phyloP scores from a whole-genome alignment of 345 rosid species.

The Eucalyptus sp. region DNA sequence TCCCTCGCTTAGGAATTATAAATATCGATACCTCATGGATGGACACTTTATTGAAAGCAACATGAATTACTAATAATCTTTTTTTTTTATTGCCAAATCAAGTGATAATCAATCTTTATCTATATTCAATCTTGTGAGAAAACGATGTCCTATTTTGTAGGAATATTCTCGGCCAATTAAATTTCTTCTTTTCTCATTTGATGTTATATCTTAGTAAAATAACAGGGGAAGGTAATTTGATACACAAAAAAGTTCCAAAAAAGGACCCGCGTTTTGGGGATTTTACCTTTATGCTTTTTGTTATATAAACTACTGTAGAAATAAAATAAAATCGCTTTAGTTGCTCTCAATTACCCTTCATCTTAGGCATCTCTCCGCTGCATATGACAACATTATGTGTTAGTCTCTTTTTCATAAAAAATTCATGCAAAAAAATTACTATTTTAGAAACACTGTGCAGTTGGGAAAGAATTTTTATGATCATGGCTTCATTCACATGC shows the following conservation, averaged over 20 bases:
- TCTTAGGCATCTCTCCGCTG: too few relatives aligned
- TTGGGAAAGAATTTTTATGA: neutral
- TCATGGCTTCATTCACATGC: neutral
- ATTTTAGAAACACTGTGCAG: neutral
- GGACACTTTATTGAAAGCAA: neutral
- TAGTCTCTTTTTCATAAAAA: neutral
- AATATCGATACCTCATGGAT: too few relatives aligned
- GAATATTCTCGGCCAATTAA: neutral
- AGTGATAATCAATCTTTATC: neutral
- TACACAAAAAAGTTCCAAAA: neutral
- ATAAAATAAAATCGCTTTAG: neutral
- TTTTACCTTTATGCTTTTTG: neutral
- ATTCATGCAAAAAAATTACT: neutral
- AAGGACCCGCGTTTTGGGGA: neutral
- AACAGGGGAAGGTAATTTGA: neutral
- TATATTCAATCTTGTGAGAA: neutral
- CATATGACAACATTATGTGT: neutral
- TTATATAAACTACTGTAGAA: neutral
- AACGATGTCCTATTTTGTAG: neutral
- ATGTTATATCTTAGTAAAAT: neutral
- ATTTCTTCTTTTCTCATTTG: neutral
- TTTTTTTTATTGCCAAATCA: neutral
- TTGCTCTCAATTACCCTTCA: neutral
- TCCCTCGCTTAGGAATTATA: neutral
- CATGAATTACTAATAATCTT: neutral